Evolutionary conservation across 257 asterid genomes (phyloP).

Genomic region (Paraleonurus japonicus): DNA sequence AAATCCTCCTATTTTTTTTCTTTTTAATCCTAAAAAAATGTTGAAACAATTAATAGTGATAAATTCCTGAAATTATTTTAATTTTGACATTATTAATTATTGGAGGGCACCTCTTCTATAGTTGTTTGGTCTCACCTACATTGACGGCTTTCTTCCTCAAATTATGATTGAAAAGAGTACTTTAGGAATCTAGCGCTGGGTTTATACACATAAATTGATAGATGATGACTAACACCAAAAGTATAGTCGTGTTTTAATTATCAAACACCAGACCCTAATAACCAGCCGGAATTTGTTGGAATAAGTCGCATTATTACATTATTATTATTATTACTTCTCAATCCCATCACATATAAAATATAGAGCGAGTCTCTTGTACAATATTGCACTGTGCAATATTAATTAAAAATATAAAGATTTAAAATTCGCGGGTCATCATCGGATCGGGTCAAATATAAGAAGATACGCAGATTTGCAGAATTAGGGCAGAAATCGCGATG

Average conservation of each 20-base stretch:
- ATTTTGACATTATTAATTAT: not conserved
- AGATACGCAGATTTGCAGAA: too few relatives aligned
- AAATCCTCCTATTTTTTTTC: not conserved
- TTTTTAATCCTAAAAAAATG: too few relatives aligned
- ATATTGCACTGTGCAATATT: too few relatives aligned
- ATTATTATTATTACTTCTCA: slow-evolving; percentile 3
- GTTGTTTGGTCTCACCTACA: slow-evolving; percentile 31
- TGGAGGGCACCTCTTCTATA: slow-evolving; percentile 22
- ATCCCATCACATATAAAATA: not conserved
- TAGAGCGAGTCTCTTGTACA: too few relatives aligned
- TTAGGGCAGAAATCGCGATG: too few relatives aligned
- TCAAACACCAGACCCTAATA: slow-evolving; percentile 22
- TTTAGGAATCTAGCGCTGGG: not conserved
- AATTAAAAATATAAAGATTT: too few relatives aligned
- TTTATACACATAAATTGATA: not conserved
- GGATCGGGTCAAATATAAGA: too few relatives aligned
- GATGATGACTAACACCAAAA: not conserved
- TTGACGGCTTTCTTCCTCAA: slow-evolving; percentile 15
- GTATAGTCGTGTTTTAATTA: not conserved
- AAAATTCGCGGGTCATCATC: too few relatives aligned
- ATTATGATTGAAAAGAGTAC: not conserved
- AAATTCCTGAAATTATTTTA: too few relatives aligned
- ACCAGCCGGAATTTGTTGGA: slow-evolving; percentile 36
- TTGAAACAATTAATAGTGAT: not conserved
- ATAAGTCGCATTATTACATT: slow-evolving; percentile 12